Percentiles rank a stretch among this genome's conserved stretches.
phyloP scores from a whole-genome alignment of 257 asterid genomes.

The Solanum rostratum region DNA sequence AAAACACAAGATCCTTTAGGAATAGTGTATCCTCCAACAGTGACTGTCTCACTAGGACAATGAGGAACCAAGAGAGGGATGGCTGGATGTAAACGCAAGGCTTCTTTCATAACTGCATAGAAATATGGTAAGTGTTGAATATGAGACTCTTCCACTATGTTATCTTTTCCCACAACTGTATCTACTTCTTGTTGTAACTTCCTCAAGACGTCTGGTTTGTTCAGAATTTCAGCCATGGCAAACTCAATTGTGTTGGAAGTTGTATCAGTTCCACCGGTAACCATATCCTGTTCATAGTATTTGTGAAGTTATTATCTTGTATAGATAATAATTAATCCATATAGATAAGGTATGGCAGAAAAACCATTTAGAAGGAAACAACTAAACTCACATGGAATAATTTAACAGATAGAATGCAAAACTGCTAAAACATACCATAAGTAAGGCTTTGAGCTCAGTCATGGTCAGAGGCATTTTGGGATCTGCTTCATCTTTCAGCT shows the following conservation, averaged over 20 bases:
- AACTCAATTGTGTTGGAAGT: constrained; percentile 53
- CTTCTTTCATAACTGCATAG: constrained; percentile 45
- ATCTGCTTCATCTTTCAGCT: constrained; percentile 44
- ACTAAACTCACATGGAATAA: neutral
- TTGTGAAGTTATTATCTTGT: neutral
- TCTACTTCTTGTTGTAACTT: constrained; percentile 46
- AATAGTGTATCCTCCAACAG: constrained; percentile 33
- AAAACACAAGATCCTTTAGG: constrained; percentile 52
- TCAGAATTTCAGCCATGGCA: constrained; percentile 59
- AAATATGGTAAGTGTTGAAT: constrained; percentile 36
- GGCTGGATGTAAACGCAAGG: constrained; percentile 41
- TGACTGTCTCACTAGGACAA: constrained; percentile 39
- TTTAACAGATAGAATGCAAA: neutral
- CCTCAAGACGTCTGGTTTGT: constrained; percentile 29
- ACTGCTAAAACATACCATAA: constrained; percentile 38
- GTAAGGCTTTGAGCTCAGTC: constrained; percentile 56
- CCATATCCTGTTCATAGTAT: constrained; percentile 40
- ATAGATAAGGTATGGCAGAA: neutral
- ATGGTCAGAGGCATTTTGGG: constrained; percentile 38
- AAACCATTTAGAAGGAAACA: neutral
- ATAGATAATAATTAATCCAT: neutral
- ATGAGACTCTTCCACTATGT: constrained; percentile 44
- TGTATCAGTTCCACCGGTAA: constrained; percentile 64
- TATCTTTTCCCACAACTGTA: constrained; percentile 27
- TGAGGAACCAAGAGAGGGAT: constrained; percentile 63